Evolutionary conservation across 2,329 filamentous ascomycete genomes (phyloP).

Genomic region (Thelonectria blattea): DNA sequence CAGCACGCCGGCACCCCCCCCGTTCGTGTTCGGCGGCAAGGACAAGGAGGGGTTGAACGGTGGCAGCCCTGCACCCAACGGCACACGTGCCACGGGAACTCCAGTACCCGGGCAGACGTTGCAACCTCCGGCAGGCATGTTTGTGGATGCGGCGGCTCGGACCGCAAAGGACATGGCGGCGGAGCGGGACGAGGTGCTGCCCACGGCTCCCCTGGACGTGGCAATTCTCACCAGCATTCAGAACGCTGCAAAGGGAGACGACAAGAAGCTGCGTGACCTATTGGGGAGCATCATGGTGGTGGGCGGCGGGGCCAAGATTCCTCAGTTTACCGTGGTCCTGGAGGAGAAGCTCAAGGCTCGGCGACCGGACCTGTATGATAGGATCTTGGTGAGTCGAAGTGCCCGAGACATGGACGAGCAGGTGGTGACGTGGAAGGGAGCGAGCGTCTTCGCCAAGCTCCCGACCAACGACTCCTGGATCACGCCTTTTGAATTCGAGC

Average conservation of each 20-base stretch:
- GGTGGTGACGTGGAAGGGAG: conserved; percentile 98
- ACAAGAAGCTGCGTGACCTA: conserved; percentile 91
- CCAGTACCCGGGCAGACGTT: conserved; percentile 46
- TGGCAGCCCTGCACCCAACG: conserved; percentile 60
- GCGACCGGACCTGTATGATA: conserved; percentile 64
- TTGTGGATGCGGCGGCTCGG: conserved; percentile 59
- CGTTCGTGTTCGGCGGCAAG: conserved; percentile 59
- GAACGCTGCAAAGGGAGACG: conserved; percentile 85
- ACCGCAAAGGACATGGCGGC: conserved; percentile 61
- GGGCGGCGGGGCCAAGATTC: conserved; percentile 82
- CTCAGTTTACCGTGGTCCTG: conserved; percentile 79
- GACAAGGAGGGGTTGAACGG: conserved; percentile 52
- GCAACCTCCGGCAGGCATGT: conserved; percentile 52
- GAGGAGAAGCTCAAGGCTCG: conserved; percentile 80
- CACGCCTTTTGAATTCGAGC: conserved; percentile 84
- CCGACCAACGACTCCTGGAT: conserved; percentile 97
- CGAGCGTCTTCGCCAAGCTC: conserved; percentile 92
- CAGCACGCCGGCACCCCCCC: conserved; percentile 68
- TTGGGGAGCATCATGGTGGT: conserved; percentile 90
- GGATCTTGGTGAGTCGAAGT: conserved; percentile 69
- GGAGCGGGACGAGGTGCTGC: conserved; percentile 81
- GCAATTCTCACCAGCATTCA: conserved; percentile 90
- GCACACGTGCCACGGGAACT: conserved; percentile 57
- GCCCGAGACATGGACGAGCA: conserved; percentile 95
- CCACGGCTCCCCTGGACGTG: conserved; percentile 81